These are phyloP conservation scores for Salvia hispanica DNA, from an alignment of 257 asterid genomes.

Conservation along the genomic window DNA sequence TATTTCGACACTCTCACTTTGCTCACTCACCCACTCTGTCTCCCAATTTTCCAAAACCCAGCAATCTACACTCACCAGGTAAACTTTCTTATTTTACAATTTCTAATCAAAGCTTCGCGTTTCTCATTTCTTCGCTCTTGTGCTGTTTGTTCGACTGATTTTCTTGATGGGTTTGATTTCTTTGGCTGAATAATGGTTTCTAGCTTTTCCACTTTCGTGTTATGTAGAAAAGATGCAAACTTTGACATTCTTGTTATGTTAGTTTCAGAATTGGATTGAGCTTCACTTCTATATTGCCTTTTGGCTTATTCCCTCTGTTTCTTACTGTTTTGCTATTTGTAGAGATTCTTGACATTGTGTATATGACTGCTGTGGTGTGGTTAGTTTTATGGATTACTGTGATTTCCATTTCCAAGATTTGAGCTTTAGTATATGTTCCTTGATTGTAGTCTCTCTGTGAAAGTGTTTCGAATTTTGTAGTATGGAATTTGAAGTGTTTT, in stretches of 20 bases:
- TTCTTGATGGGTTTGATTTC: not conserved
- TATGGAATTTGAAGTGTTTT: not conserved
- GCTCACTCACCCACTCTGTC: not conserved
- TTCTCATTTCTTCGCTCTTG: not conserved
- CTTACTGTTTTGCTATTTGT: not conserved
- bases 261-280: constrained; percentile 14
- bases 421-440: not conserved
- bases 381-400: not conserved
- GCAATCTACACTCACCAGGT: constrained; percentile 27
- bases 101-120: not conserved
- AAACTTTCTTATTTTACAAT: constrained; percentile 1
- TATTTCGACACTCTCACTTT: constrained; percentile 3
- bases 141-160: constrained; percentile 7
- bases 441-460: not conserved
- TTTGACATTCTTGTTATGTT: constrained; percentile 1
- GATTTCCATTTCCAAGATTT: not conserved
- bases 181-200: not conserved
- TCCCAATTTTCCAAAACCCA: constrained; percentile 19
- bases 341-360: not conserved
- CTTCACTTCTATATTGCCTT: not conserved
- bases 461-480: not conserved
- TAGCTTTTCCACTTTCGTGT: not conserved
- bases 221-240: not conserved
- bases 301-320: no score
- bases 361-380: no score